phyloP scores from a whole-genome alignment of 2,329 filamentous ascomycete genomes.

The Emergomyces orientalis region DNA sequence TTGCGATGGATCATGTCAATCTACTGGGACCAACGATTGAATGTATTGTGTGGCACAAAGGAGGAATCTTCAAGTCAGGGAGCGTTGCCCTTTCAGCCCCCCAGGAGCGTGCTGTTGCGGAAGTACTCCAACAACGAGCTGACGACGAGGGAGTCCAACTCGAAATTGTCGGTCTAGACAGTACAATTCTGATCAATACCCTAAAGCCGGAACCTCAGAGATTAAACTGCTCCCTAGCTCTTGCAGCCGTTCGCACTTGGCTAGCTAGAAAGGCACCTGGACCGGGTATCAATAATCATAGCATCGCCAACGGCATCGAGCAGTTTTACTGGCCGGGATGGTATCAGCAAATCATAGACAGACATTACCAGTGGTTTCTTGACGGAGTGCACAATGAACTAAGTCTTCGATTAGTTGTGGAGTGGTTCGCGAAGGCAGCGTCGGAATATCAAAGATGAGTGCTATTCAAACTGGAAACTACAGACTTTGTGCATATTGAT shows the following conservation, averaged over 20 bases:
- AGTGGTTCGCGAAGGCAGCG: conserved; percentile 24
- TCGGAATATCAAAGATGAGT: neutral
- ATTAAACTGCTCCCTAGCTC: conserved; percentile 17
- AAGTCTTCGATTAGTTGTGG: conserved; percentile 26
- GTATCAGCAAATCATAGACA: conserved; percentile 20
- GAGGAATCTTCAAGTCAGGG: conserved; percentile 57
- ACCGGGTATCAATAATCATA: conserved; percentile 10
- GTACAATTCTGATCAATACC: conserved; percentile 11
- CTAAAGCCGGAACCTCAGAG: conserved; percentile 9
- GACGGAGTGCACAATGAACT: conserved; percentile 35
- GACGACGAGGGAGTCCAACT: conserved; percentile 43
- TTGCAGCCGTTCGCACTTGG: conserved; percentile 9
- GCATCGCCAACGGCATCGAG: conserved; percentile 19
- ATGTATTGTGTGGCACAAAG: conserved; percentile 65
- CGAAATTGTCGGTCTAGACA: conserved; percentile 39
- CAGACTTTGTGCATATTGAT: neutral
- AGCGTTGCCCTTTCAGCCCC: conserved; percentile 48
- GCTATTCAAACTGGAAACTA: neutral
- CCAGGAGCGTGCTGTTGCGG: conserved; percentile 41
- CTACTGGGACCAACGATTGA: conserved; percentile 53
- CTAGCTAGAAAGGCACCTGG: conserved; percentile 9
- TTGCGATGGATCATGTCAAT: conserved; percentile 59
- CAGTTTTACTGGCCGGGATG: conserved; percentile 25
- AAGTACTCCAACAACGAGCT: conserved; percentile 45
- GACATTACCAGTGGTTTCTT: conserved; percentile 26